A percentile compares a stretch with the other conserved stretches of the same genome.
These are phyloP conservation scores for Staphylotrichum tortipilum DNA, from an alignment of 495 filamentous ascomycete genomes.

Conservation along the genomic window DNA sequence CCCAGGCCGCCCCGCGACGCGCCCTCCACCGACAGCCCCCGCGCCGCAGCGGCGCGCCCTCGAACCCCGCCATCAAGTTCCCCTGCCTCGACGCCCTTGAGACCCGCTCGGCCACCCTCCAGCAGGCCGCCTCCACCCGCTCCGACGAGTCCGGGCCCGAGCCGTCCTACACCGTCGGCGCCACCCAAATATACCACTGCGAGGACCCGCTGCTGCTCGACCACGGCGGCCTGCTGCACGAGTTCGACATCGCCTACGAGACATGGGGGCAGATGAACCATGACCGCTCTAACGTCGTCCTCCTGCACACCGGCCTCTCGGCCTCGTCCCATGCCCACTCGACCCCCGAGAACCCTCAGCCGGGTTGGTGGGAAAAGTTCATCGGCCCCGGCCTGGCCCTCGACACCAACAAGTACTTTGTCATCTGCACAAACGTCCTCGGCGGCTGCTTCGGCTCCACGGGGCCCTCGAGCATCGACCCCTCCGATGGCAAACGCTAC, in stretches of 20 bases:
- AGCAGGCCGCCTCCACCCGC: conserved; percentile 51
- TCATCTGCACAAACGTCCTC: conserved; percentile 96
- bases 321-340: conserved; percentile 95
- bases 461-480: conserved; percentile 80
- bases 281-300: conserved; percentile 79
- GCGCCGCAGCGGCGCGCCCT: conserved; percentile 40
- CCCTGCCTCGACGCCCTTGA: conserved; percentile 93
- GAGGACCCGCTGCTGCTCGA: conserved; percentile 72
- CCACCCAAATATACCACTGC: conserved; percentile 66
- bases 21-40: conserved; percentile 26
- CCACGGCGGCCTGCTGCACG: conserved; percentile 80
- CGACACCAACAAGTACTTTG: conserved; percentile 82
- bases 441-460: conserved; percentile 96
- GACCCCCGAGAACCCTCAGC: conserved; percentile 71
- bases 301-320: conserved; percentile 88
- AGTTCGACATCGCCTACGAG: conserved; percentile 88
- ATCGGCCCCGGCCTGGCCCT: conserved; percentile 81
- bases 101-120: conserved; percentile 65
- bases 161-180: conserved; percentile 84
- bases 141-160: conserved; percentile 65
- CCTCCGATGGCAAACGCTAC: conserved; percentile 77
- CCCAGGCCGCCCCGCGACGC: conserved; percentile 5
- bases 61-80: conserved; percentile 89
- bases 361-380: conserved; percentile 99
- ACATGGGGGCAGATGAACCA: conserved; percentile 81